Percentiles rank a stretch among this genome's conserved stretches.
phyloP scores from a whole-genome alignment of 306 rosid genomes.

The Rosa rugosa region DNA sequence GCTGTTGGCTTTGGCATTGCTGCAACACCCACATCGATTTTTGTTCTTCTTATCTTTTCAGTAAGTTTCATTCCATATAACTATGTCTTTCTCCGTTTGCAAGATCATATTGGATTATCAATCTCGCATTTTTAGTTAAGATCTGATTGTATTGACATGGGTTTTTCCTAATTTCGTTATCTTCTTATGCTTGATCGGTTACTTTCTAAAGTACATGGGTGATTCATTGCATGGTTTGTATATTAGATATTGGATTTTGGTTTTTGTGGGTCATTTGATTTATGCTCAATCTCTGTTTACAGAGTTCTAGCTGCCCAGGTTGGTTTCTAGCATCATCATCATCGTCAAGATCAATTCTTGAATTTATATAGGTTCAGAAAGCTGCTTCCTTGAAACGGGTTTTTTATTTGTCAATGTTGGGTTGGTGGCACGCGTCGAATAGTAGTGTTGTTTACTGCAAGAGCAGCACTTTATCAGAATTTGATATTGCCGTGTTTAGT shows the following conservation, averaged over 20 bases:
- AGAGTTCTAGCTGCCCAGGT: conserved; percentile 10
- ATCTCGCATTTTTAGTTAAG: background rate
- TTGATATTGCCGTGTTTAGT: background rate
- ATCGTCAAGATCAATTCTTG: background rate
- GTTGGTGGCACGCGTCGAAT: background rate
- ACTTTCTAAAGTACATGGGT: background rate
- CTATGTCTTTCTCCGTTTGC: background rate
- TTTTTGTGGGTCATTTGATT: conserved; percentile 1
- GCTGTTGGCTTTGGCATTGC: conserved; percentile 11
- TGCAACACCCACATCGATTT: background rate
- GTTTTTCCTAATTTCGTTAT: background rate
- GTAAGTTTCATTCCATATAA: background rate
- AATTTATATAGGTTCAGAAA: conserved; percentile 1
- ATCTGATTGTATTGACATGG: background rate
- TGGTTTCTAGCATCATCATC: background rate
- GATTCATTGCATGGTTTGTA: background rate
- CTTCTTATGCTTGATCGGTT: background rate
- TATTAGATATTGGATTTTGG: background rate
- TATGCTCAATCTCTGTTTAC: background rate
- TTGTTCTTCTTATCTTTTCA: background rate
- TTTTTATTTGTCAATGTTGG: background rate
- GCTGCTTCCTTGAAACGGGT: background rate
- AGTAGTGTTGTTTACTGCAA: background rate
- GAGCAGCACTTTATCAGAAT: background rate
- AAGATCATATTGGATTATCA: conserved; percentile 1